Base-by-base conservation (phyloP, 2,329 filamentous ascomycete genomes). In the Microascus cirrosus region DNA sequence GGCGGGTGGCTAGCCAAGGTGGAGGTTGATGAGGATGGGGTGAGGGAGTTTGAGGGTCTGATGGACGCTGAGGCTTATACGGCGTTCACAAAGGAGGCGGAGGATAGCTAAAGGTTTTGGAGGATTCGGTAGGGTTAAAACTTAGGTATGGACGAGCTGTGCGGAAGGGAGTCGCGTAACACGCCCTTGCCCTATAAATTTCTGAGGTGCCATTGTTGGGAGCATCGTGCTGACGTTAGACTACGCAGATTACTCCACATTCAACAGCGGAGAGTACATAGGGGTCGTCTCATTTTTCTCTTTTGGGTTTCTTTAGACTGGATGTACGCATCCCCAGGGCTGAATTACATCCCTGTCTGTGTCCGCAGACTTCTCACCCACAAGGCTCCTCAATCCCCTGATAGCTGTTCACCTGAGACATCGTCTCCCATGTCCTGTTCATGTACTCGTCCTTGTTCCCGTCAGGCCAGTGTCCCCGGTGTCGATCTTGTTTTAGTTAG, bases 1-100 rank as follows among this genome's bases (percentile, higher is more conserved):
- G 89, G 93, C 59, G 93, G 90, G 62, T 99, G 94, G 94, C 87
- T 99, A 70, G 91, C 87, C 59, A 93, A 90, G 82, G 84, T 97
- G 61, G 79, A 89, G 73, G 78, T 97, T 54, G 78, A 76, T 62
- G 87, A 90, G 70, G 70, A 75, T 62, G 81, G 80, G 57, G 72
- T 78, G 61, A 77, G 82, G 69, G 86, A 94, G 73, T 70, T 91
- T 64, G 87, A 95, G 62, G 73, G 69, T 12, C 77, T 96, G 68
- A 89, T 97, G 89, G 85, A 85, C 68, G 79, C 77, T 61, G 82
- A 85, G 66, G 85, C 82, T 62, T 97, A 99, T 76, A 86, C 86
- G 75, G 77, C 78, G 45, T 92, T 92, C 69, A 89, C 84, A 25
- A 73, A 74, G 24, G 65, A 70, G 62, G 72, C 18, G 24, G 20